A percentile compares a stretch with the other conserved stretches of the same genome.
Conservation (phyloP, 768 basidiomycete genomes). For the Ramaria sp. region DNA sequence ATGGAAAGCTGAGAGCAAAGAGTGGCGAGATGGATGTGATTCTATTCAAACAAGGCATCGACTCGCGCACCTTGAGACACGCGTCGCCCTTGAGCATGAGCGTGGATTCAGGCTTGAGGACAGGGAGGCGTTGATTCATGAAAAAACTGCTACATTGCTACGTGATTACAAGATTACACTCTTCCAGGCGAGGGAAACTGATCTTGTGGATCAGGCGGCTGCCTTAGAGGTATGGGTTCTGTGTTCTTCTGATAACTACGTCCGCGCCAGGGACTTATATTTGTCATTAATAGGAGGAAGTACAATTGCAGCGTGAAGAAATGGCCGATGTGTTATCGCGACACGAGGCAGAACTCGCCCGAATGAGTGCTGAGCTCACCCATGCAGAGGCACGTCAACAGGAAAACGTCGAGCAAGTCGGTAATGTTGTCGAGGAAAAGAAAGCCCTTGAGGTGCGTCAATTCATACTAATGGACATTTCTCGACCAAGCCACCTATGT, state of each 20-base stretch:
- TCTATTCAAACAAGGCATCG: constrained; percentile 52
- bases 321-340: constrained; percentile 17
- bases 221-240: constrained; percentile 31
- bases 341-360: constrained; percentile 5
- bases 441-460: constrained; percentile 35
- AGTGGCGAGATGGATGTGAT: constrained; percentile 56
- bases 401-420: constrained; percentile 28
- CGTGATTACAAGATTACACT: constrained; percentile 58
- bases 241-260: background rate
- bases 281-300: background rate
- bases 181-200: constrained; percentile 54
- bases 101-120: constrained; percentile 40
- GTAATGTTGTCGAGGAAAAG: constrained; percentile 30
- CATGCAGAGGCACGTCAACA: constrained; percentile 7
- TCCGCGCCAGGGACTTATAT: background rate
- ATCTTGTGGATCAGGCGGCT: constrained; percentile 42
- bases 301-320: constrained; percentile 17
- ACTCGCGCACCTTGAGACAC: constrained; percentile 50
- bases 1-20: constrained; percentile 41
- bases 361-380: constrained; percentile 13
- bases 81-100: constrained; percentile 44
- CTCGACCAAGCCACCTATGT: background rate
- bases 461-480: background rate
- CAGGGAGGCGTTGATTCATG: constrained; percentile 41
- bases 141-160: constrained; percentile 49